Evolutionary conservation across 2,329 filamentous ascomycete species (phyloP), one percentile per base, ranked within the genome.

Genomic region (Fusarium chuoi): DNA sequence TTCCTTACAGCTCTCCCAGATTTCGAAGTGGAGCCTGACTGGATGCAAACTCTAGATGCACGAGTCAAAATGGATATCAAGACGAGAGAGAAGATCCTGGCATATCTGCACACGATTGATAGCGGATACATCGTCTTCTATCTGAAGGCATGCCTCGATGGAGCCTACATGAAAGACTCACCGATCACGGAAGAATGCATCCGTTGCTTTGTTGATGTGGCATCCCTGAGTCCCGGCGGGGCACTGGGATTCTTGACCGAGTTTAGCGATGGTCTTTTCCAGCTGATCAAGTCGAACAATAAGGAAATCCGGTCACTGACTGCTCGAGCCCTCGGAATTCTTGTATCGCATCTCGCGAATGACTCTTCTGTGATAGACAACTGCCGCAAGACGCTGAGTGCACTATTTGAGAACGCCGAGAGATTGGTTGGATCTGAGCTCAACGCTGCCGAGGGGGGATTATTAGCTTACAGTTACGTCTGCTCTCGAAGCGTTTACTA

Each of bases 11-110:
- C 87, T 1, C 80, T 89, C 6, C 79, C 82, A 44, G 82, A 87
- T 55, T 85, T 87, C 63, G 87, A 88, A 15, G 81, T 94, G 30
- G 92, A 96, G 75, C 90, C 92, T 51, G 93, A 96, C 71, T 98
- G 96, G 96, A 93, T 95, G 79, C 87, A 91, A 51, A 92, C 93
- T 74, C 85, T 98, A 6, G 93, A 95, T 74, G 89, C 91, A 3
- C 87, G 92, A 12, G 86, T 96, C 36, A 88, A 90, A 45, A 93
- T 92, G 10, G 93, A 96, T 77, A 87, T 92, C 65, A 84, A 87
- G 51, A 90, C 90, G 17, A 88, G 94, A 45, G 82, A 87, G 33
- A 86, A 87, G 11, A 86, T 95, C 62, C 88, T 87, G 62, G 78
- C 79, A 2, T 90, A 92, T 70, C 78, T 93, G 65, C 77, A 82